phyloP scores from a whole-genome alignment of 495 filamentous ascomycete species.

The Lophiotrema nucula region DNA sequence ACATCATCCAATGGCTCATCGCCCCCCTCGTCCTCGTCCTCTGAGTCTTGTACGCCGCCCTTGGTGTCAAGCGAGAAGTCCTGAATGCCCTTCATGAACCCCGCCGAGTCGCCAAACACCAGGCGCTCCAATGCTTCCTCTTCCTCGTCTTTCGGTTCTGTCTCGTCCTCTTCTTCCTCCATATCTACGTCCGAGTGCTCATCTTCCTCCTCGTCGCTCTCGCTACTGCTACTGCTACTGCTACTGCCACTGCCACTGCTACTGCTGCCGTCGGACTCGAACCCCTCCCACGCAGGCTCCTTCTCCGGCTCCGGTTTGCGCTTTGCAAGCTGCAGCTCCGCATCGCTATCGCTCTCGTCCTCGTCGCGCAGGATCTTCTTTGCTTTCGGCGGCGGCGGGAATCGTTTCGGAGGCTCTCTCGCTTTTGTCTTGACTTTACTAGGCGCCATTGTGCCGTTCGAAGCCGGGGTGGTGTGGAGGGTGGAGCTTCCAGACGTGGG shows the following conservation, averaged over 20 bases:
- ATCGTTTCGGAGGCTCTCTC: background rate
- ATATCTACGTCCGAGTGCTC: conserved; percentile 4
- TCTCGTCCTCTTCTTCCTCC: conserved; percentile 3
- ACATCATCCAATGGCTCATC: conserved; percentile 47
- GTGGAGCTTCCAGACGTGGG: too few species aligned
- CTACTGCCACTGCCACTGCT: too few species aligned
- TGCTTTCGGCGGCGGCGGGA: background rate
- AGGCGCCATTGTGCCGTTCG: conserved; percentile 9
- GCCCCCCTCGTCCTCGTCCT: conserved; percentile 37
- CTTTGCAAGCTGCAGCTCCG: background rate
- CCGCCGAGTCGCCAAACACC: conserved; percentile 80
- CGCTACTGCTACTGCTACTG: too few species aligned
- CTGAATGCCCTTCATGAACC: conserved; percentile 70
- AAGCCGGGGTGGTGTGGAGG: background rate
- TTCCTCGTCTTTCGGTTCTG: conserved; percentile 63
- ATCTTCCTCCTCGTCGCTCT: conserved; percentile 45
- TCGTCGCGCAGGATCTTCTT: background rate
- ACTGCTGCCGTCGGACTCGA: conserved; percentile 16
- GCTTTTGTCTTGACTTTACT: conserved; percentile 7
- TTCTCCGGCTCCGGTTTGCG: conserved; percentile 3
- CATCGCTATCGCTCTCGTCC: background rate
- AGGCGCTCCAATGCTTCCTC: conserved; percentile 82
- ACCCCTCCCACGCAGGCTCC: conserved; percentile 17
- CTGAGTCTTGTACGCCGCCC: conserved; percentile 35
- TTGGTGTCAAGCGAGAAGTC: conserved; percentile 32